Conservation (phyloP, 1,284 basidiomycete species). For the Athelia psychrophila region DNA sequence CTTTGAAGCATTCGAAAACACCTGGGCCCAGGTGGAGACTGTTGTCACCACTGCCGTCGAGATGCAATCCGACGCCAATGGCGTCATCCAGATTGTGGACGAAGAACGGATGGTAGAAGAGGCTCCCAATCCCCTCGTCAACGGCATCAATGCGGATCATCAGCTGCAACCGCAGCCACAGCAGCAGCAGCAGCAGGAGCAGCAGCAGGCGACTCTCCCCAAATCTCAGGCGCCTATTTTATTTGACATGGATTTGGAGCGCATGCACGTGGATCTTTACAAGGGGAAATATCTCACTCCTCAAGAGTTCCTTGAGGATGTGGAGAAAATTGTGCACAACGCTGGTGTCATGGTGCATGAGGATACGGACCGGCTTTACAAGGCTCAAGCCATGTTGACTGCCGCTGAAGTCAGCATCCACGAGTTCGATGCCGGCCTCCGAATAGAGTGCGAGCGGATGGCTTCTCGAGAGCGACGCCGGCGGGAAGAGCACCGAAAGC, state of each 20-base stretch:
- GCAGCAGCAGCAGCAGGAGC: slow-evolving; percentile 33
- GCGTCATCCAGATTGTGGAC: slow-evolving; percentile 42
- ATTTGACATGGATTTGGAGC: slow-evolving; percentile 88
- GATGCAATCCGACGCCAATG: slow-evolving; percentile 37
- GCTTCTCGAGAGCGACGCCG: slow-evolving; percentile 75
- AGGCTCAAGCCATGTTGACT: slow-evolving; percentile 89
- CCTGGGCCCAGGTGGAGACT: slow-evolving; percentile 23
- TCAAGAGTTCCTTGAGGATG: slow-evolving; percentile 84
- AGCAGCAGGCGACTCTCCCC: slow-evolving; percentile 11
- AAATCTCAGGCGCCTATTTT: slow-evolving; percentile 30
- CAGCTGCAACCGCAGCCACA: slow-evolving; percentile 32
- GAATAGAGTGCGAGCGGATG: slow-evolving; percentile 87
- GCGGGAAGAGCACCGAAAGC: slow-evolving; percentile 52
- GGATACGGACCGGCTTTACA: slow-evolving; percentile 76
- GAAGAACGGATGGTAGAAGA: slow-evolving; percentile 27
- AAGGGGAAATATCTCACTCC: slow-evolving; percentile 88
- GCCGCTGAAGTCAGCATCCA: slow-evolving; percentile 86
- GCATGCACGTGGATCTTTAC: slow-evolving; percentile 86
- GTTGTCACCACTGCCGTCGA: slow-evolving; percentile 35
- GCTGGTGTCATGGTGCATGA: slow-evolving; percentile 62
- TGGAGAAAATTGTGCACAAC: slow-evolving; percentile 89
- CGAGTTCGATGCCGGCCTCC: slow-evolving; percentile 84
- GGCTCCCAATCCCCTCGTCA: slow-evolving; percentile 25
- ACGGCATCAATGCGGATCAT: slow-evolving; percentile 24
- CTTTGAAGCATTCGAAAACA: slow-evolving; percentile 39